These are phyloP conservation scores for Centaurea solstitialis DNA, from an alignment of 129 eudicot species.

Conservation along the genomic window DNA sequence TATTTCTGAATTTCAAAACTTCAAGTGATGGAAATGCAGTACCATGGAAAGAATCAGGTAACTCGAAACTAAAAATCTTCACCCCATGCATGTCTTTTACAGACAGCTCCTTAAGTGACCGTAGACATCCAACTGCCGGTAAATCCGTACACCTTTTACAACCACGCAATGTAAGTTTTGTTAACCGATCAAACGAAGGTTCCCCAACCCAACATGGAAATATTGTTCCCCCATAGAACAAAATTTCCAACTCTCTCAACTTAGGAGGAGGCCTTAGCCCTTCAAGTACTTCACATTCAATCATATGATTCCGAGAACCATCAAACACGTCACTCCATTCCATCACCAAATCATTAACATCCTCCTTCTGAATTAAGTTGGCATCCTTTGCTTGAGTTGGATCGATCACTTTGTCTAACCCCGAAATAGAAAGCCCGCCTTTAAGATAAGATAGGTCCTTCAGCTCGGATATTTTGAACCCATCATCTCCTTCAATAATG, in stretches of 20 bases:
- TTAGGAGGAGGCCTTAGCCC: too few relatives aligned
- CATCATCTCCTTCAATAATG: slow-evolving; percentile 4
- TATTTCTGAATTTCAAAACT: slow-evolving; percentile 29
- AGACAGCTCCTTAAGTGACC: slow-evolving; percentile 27
- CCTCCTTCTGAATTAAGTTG: too few relatives aligned
- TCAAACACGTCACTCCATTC: too few relatives aligned
- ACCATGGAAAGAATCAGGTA: slow-evolving; percentile 4
- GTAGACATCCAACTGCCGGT: slow-evolving; percentile 50
- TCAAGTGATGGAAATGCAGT: slow-evolving; percentile 1
- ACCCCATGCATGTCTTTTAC: slow-evolving; percentile 29
- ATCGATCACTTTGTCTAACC: too few relatives aligned
- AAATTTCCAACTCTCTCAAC: slow-evolving; percentile 21
- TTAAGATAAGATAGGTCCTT: too few relatives aligned
- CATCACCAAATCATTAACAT: too few relatives aligned
- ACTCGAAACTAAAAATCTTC: slow-evolving; percentile 35
- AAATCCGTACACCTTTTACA: slow-evolving; percentile 31
- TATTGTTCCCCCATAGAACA: slow-evolving; percentile 22
- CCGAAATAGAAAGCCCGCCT: too few relatives aligned
- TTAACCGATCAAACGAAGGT: slow-evolving; percentile 27
- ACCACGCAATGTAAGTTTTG: slow-evolving; percentile 17
- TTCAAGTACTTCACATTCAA: too few relatives aligned
- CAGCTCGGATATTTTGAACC: slow-evolving; percentile 22
- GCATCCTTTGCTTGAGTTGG: too few relatives aligned
- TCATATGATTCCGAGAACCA: too few relatives aligned
- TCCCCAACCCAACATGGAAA: slow-evolving; percentile 54